Conservation (phyloP, 2,329 filamentous ascomycete species). For the Metarhizium album region DNA sequence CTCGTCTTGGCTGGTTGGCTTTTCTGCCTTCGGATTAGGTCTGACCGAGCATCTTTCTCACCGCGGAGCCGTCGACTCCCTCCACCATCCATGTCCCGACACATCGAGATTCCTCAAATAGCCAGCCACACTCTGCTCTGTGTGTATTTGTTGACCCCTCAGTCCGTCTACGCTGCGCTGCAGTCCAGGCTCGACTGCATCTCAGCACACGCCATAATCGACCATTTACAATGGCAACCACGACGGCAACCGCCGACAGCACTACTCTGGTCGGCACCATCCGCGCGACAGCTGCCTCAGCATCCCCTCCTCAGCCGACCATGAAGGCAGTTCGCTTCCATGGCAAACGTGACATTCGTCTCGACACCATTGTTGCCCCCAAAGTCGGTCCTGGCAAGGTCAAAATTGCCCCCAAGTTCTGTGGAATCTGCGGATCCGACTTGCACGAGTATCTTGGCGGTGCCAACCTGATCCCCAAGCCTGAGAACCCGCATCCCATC, state of each 20-base stretch:
- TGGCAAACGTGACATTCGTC: conserved; percentile 42
- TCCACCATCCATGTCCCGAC: no score
- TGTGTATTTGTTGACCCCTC: no score
- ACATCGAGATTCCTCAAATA: not conserved
- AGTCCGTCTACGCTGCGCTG: not conserved
- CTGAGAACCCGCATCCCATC: conserved; percentile 40
- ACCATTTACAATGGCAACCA: conserved; percentile 2
- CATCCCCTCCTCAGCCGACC: conserved; percentile 1
- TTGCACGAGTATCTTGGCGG: conserved; percentile 22
- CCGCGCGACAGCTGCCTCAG: conserved; percentile 5
- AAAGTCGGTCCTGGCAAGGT: conserved; percentile 35
- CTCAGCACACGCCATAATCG: not conserved
- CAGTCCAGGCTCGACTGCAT: not conserved
- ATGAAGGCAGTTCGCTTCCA: conserved; percentile 47
- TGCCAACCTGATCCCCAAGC: conserved; percentile 27
- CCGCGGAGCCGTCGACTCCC: not conserved
- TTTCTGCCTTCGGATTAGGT: not conserved
- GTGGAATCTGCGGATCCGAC: conserved; percentile 37
- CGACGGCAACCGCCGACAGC: conserved; percentile 2
- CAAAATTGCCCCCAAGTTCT: conserved; percentile 26
- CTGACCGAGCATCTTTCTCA: not conserved
- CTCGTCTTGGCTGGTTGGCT: not conserved
- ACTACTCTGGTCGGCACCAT: conserved; percentile 5
- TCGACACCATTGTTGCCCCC: conserved; percentile 39
- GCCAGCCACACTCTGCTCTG: not conserved